Conservation (phyloP, 1,284 basidiomycete genomes). For the Puccinia polysora region DNA sequence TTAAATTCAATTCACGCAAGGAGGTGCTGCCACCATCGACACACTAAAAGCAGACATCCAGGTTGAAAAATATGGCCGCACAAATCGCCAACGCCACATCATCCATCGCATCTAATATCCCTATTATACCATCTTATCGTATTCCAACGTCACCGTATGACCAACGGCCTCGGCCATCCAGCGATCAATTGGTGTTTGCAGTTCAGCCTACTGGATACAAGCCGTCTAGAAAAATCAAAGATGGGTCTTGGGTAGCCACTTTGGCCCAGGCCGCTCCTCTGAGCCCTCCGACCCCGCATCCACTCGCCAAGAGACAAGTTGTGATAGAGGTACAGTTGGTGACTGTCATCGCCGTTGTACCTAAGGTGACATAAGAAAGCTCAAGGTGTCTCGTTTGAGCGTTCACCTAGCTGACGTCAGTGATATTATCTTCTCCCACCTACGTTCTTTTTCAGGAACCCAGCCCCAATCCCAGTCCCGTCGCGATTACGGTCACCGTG, state of each 20-base stretch:
- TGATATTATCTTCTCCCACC: neutral
- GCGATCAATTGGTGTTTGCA: neutral
- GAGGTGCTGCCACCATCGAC: too few species aligned
- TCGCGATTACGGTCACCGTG: slow-evolving; percentile 34
- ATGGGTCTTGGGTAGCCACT: neutral
- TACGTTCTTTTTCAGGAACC: neutral
- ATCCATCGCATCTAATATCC: neutral
- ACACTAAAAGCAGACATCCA: too few species aligned
- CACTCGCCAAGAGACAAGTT: slow-evolving; percentile 28
- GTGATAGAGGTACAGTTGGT: slow-evolving; percentile 27
- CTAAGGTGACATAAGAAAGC: neutral
- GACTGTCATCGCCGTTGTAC: slow-evolving; percentile 21
- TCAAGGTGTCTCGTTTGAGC: neutral
- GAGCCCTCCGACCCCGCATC: neutral
- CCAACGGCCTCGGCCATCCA: neutral
- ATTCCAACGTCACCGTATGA: neutral
- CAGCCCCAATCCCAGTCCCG: slow-evolving; percentile 16
- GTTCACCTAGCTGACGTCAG: neutral
- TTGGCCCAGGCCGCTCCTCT: neutral
- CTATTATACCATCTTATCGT: slow-evolving; percentile 3
- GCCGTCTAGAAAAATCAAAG: neutral
- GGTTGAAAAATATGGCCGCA: too few species aligned
- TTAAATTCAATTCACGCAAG: too few species aligned
- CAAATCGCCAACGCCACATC: neutral
- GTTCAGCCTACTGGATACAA: slow-evolving; percentile 1